Evolutionary conservation across 176 grass and related monocot species (phyloP), one percentile per base, ranked within the genome.

Genomic region (Melocanna baccifera): DNA sequence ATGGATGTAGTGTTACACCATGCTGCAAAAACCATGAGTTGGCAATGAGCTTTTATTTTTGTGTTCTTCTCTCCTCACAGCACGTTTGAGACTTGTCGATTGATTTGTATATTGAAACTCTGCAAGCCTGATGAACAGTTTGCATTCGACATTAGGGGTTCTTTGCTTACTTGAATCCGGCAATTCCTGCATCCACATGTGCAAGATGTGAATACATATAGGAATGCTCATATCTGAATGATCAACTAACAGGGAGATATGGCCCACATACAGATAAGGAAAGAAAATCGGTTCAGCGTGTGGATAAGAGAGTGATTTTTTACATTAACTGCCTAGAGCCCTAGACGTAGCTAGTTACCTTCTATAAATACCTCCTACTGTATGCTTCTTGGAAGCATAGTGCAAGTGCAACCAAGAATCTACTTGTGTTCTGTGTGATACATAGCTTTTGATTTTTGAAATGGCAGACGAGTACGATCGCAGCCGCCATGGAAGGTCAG

Each of bases 301-400:
- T 47, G 59, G 48, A 51, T 40, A 67, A n/a, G 11, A 66, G 1
- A 25, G 48, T 18, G 48, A 20, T 46, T 40, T 75, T 46, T 62
- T 57, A 2, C 85, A 63, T 74, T 39, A 55, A 69, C 61, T 32
- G 23, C 11, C 2, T 66, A n/a, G n/a, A n/a, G n/a, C n/a, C n/a
- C n/a, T n/a, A 7, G 8, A n/a, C 36, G 14, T 23, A 75, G 29
- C 26, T 63, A 53, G 66, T 47, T 69, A 29, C 2, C 59, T 45
- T n/a, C 58, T 75, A 87, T 81, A 81, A 74, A 75, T 87, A 87
- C 77, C 69, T 74, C 34, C 73, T 46, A 22, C 12, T 3, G 2
- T 20, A 43, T 43, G 30, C 36, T 34, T 63, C 58, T 66, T 66
- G 36, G 16, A 74, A 66, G 1, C 76, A 30, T 22, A 34, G 32